Base-by-base conservation (phyloP, 176 grass and related monocot species). In the Elaeis guineensis region DNA sequence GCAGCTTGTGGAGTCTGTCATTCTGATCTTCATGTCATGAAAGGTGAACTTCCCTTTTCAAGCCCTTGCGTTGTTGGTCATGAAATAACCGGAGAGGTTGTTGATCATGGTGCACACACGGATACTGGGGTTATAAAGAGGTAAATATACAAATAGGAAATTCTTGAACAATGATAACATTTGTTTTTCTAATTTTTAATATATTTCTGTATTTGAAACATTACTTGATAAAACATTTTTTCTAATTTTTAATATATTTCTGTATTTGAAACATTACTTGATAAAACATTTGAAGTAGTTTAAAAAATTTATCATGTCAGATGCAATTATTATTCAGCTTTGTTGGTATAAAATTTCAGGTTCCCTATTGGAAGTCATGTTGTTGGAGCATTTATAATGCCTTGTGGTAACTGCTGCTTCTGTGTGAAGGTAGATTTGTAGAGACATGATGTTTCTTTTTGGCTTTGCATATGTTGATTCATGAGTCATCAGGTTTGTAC, bases 341-440 rank as follows among this genome's bases (percentile, higher is more conserved):
- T 44, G 8, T 44, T 44, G 17, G 9, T 16, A 14, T 51, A 77
- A 71, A 64, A 59, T 62, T 75, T 57, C 59, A 97, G 92, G 72
- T 88, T 97, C 53, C 92, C 92, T 60, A 66, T 97, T 39, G 92
- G 84, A 62, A 97, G 92, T 62, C 92, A 91, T 61, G 92, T 97
- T 17, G 92, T 97, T 20, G 92, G 92, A 35, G 92, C 92, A 3
- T 97, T 97, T 53, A 97, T 97, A 82, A 97, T 97, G 92, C 92
- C 92, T 48, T 97, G 92, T 49, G 92, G 92, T 32, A 97, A 97
- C 66, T 97, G 92, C 78, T 88, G 91, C 71, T 83, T 89, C 72
- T 97, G 93, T 78, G 84, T 97, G 21, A 97, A 97, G 84, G 93
- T 91, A 55, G 17, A 59, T 21, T 59, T 49, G 52, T 61, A 39